Evolutionary conservation across 2,329 filamentous ascomycete genomes (phyloP), one percentile per base, ranked within the genome.

Genomic region (Microdochium nivale): DNA sequence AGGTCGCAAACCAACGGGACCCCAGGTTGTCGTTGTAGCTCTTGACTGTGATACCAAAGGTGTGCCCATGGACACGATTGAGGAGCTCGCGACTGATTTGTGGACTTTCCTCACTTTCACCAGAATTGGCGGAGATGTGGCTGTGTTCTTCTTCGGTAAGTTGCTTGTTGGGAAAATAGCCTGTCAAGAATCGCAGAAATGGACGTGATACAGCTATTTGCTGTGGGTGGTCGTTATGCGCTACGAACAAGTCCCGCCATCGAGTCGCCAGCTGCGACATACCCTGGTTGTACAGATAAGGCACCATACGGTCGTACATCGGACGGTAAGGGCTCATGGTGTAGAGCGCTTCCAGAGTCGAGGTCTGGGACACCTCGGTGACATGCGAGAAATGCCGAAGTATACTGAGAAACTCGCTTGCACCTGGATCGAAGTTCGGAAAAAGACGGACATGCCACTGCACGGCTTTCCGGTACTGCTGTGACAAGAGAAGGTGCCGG

Each of bases 1-100:
- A 71, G 52, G 76, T 84, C 10, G 90, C 90, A 64, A 96, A 91
- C 71, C 90, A 83, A 56, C 84, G 80, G n/a, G 90, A 87, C 19
- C 87, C 86, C 27, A 95, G 77, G 1, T 73, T 69, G 64, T 94
- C 88, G 60, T 80, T 85, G 55, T 83, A 79, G 9, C 69, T 67
- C 54, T 77, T 81, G 33, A 69, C 68, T 14, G 56, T 56, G 25
- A 71, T 67, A 23, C 68, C 67, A 54, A 69, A 69, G 2, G 66
- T 70, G 37, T 62, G 59, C n/a, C 70, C 69, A 25, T 71, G 66
- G 2, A 67, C 62, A n/a, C 62, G 64, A 51, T 72, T 68, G 54
- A 70, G 54, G 24, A 64, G 61, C 54, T 70, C 66, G 50, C 67
- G 60, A 40, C 64, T 62, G 9, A 65, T 48, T 8, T 61, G 51